Base-by-base conservation (phyloP, 352 stramenopile species). In the Halophytophthora polymorphica region DNA sequence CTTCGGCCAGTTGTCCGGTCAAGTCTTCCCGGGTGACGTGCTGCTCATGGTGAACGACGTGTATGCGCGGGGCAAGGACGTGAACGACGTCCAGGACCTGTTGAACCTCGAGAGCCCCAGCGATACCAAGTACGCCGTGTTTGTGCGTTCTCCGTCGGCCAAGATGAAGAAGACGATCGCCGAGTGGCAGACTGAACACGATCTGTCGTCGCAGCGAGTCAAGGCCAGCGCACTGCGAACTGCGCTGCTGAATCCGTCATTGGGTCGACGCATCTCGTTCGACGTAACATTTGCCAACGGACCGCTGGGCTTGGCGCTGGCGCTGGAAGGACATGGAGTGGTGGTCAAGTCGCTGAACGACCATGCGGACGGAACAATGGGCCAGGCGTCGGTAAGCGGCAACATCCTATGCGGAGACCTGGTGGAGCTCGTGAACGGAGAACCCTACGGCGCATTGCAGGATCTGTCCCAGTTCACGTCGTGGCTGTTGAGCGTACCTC, bases 391-490 rank as follows among this genome's bases (percentile, higher is more conserved):
- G 3, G 43, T 81, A 15, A 89, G 71, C 35, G 74, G 81, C 6
- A 51, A 57, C 13, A 86, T 94, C 42, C 56, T 59, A 21, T 61
- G 63, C 1, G 84, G 82, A n/a, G 84, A 94, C 43, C 53, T 86
- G 37, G 81, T 94, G 45, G 81, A 92, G 48, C 61, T 53, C 28
- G 73, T 94, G 14, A 91, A 94, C 51, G 81, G 71, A 15, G 69
- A 79, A 21, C 39, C 50, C 1, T 87, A 89, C 40, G 84, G 84
- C 7, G 40, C 69, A 17, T 49, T 94, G 15, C 74, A 53, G 12
- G 82, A 92, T 66, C 56, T 94, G 25, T 90, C 77, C 21, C 79
- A 94, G 58, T 94, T 94, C 37, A 94, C 84, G 3, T 73, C 82
- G 6, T 77, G 59, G 39, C 49, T 94, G 34, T 61, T 89, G n/a